phyloP scores from a whole-genome alignment of 148 eudicot species.

The Rheum nobile region DNA sequence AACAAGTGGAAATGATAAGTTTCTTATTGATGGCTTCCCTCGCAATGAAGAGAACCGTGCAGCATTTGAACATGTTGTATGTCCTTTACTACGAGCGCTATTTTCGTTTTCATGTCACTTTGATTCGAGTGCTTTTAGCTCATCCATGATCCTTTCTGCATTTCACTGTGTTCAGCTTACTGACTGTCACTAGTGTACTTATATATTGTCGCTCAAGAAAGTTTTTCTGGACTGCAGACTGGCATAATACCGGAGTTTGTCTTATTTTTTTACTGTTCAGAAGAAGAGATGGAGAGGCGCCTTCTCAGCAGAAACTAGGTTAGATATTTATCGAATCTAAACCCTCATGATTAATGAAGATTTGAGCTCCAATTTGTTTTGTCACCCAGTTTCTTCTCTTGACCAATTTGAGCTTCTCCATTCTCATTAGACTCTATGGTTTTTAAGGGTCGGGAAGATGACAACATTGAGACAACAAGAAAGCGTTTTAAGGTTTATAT shows the following conservation, averaged over 20 bases:
- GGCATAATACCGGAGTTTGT: constrained; percentile 63
- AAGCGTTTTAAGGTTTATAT: constrained; percentile 29
- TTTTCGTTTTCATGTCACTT: background rate
- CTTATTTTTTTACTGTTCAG: constrained; percentile 66
- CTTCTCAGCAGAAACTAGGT: constrained; percentile 29
- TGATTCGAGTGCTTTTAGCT: background rate
- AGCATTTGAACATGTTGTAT: constrained; percentile 1
- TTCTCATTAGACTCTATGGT: background rate
- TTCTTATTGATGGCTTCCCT: constrained; percentile 13
- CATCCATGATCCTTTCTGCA: background rate
- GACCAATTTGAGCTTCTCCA: background rate
- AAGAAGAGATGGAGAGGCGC: constrained; percentile 82
- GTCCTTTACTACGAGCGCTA: background rate
- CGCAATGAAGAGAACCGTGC: constrained; percentile 15
- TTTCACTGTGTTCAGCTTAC: background rate
- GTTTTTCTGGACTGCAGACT: constrained; percentile 38
- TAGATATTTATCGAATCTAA: background rate
- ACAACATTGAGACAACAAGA: constrained; percentile 30
- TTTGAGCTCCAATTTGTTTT: background rate
- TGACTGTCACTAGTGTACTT: background rate
- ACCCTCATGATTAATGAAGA: background rate
- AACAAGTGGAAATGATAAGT: constrained; percentile 14
- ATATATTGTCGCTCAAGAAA: background rate
- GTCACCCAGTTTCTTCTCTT: background rate
- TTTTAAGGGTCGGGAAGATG: constrained; percentile 33